Base-by-base conservation (phyloP, 2,329 filamentous ascomycete genomes). In the Phaeoacremonium minimum region DNA sequence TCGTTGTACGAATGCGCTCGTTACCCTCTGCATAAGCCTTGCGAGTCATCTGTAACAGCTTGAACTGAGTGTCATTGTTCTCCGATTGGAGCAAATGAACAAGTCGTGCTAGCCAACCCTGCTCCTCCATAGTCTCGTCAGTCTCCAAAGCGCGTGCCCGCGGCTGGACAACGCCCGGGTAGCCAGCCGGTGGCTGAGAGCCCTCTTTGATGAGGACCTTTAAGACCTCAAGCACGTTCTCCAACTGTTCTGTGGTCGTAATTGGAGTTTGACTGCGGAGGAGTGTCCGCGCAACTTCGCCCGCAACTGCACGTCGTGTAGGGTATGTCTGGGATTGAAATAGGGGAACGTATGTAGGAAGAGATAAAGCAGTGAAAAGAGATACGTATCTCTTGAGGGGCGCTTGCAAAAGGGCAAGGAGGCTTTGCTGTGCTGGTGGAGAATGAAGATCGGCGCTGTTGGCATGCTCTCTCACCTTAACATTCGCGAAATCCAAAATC, bases 401-500 rank as follows among this genome's bases (percentile, higher is more conserved):
- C 7, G 88, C 88, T 49, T 93, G 83, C n/a, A 98, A 77, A 15
- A 98, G 80, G 35, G 84, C 86, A 41, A 97, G 75, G 30, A 98
- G 80, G 50, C 88, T 94, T 48, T 89, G 83, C 64, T 98, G 94
- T 8, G 89, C 86, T 5, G 83, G 78, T 40, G 83, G 77, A 4
- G 90, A 91, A 63, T 97, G 93, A 18, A 98, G 71, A 53, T 98
- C 93, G n/a, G 93, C 84, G 50, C 90, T 95, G 61, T 95, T 96
- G 40, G 86, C 81, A 60, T 94, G 87, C 57, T 96, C 88, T 35
- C 80, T 75, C 26, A 91, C 87, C 62, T 97, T 95, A 50, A 81
- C 74, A 35, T 86, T 83, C 33, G 90, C 91, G 57, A 93, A 97
- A 37, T 86, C 81, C 28, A 98, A 71, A 32, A 97, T 85, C 60